Percentiles rank a stretch among this genome's conserved stretches.
phyloP scores from a whole-genome alignment of 257 asterid genomes.

The Solanum clarkiae region DNA sequence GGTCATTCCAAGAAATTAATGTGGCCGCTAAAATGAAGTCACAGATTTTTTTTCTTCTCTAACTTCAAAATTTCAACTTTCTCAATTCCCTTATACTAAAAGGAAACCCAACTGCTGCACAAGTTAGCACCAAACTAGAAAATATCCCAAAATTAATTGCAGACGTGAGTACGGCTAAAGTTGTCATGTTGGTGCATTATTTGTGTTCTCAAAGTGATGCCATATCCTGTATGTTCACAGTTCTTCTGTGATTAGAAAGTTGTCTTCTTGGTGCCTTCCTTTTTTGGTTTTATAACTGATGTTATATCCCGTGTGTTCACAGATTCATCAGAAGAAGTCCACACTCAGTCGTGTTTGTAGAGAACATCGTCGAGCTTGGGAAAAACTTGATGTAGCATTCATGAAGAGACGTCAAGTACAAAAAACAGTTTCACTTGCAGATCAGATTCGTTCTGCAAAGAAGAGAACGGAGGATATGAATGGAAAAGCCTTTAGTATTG shows the following conservation, averaged over 20 bases:
- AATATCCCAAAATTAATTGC: not conserved
- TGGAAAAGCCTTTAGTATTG: slow-evolving; percentile 8
- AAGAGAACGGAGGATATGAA: slow-evolving; percentile 29
- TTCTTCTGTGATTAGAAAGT: not conserved
- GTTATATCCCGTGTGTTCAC: slow-evolving; percentile 1
- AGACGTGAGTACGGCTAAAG: not conserved
- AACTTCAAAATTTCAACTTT: not conserved
- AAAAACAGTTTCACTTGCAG: slow-evolving; percentile 49
- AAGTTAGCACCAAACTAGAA: not conserved
- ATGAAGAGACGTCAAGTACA: slow-evolving; percentile 21
- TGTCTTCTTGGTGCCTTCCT: not conserved
- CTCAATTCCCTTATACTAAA: not conserved
- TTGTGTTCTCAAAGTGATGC: not conserved
- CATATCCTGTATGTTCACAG: not conserved
- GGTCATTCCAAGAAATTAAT: not conserved
- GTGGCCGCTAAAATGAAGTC: not conserved
- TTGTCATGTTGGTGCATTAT: not conserved
- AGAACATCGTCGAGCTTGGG: slow-evolving; percentile 49
- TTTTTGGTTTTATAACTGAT: not conserved
- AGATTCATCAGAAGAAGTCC: slow-evolving; percentile 65
- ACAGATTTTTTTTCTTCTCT: not conserved
- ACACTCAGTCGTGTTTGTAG: slow-evolving; percentile 23
- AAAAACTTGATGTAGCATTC: slow-evolving; percentile 37
- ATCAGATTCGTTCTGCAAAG: slow-evolving; percentile 75
- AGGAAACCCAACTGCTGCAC: not conserved